Base-by-base conservation (phyloP, 2,329 filamentous ascomycete species). In the Fusarium sp. region DNA sequence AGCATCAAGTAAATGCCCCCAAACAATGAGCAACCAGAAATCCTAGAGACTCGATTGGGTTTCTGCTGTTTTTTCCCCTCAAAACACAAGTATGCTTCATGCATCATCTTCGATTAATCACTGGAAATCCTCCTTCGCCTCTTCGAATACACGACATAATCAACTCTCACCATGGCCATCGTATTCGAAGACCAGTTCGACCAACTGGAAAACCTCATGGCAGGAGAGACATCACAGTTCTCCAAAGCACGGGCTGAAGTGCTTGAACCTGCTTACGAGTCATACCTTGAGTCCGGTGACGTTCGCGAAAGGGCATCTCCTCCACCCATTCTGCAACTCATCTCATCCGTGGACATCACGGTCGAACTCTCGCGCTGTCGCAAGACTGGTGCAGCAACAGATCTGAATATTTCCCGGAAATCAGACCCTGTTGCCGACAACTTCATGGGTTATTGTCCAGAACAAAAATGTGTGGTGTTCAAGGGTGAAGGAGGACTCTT, bases 381-480 rank as follows among this genome's bases (percentile, higher is more conserved):
- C 16, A 57, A 65, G 33, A 47, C 50, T 4, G 41, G 55, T 40
- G 47, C 60, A 3, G 18, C 68, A 12, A 51, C 47, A 13, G 49
- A 67, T 7, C 38, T 75, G 12, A 10, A 62, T 4, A 53, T 74
- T 38, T 30, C 9, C 13, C 70, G 59, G 6, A 28, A 50, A 10
- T 70, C 71, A 6, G 65, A 73, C 9, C 16, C 55, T 3, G 31
- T 33, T 6, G 64, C 57, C 13, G 56, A 73, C 11, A 75, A 75
- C 53, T 74, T 75, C 53, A 72, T 73, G 65, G 71, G 70, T 4
- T 75, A 65, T 50, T 57, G 42, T 28, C 23, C 50, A 13, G 34
- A 67, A 18, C 49, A 71, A 31, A 58, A 56, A 6, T 75, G 71
- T 11, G 34, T 73, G 6, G 65, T 69, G 2, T 75, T 75, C 57